Evolutionary conservation across 176 grass and related monocot genomes (phyloP).

Genomic region (Stipa capillata): DNA sequence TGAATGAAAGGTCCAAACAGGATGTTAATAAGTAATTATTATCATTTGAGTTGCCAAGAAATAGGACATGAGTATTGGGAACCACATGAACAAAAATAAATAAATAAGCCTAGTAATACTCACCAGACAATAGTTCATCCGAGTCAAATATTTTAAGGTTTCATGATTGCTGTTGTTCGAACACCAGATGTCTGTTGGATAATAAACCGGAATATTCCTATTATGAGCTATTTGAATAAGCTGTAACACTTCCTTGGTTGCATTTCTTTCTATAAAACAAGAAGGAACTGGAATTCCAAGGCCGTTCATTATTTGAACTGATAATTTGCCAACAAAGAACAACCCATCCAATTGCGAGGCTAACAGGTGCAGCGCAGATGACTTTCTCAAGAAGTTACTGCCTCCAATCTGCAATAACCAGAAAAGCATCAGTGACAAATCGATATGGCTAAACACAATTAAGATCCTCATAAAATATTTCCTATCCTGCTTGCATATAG

Average conservation of each 20-base stretch:
- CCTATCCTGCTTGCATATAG: conserved; percentile 8
- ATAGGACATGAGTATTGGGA: not conserved
- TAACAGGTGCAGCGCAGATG: conserved; percentile 48
- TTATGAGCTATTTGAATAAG: conserved; percentile 49
- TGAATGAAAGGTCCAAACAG: not conserved
- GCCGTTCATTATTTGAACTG: conserved; percentile 86
- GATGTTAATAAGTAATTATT: not conserved
- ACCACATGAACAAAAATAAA: not conserved
- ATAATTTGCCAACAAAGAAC: conserved; percentile 74
- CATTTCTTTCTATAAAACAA: conserved; percentile 53
- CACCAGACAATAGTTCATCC: conserved; percentile 47
- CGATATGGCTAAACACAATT: not conserved
- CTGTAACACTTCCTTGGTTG: conserved; percentile 39
- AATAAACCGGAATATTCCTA: conserved; percentile 71
- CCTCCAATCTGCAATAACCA: conserved; percentile 82
- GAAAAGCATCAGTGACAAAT: conserved; percentile 7
- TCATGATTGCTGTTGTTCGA: conserved; percentile 35
- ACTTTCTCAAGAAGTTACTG: conserved; percentile 69
- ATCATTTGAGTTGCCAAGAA: not conserved
- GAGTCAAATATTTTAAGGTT: conserved; percentile 30
- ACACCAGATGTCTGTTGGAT: conserved; percentile 67
- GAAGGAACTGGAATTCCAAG: conserved; percentile 50
- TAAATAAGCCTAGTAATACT: conserved; percentile 12
- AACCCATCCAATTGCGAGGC: conserved; percentile 68
- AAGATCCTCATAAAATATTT: not conserved